A percentile compares a stretch with the other conserved stretches of the same genome.
phyloP scores from a whole-genome alignment of 1,284 basidiomycete genomes.

The Ganoderma multipileum region DNA sequence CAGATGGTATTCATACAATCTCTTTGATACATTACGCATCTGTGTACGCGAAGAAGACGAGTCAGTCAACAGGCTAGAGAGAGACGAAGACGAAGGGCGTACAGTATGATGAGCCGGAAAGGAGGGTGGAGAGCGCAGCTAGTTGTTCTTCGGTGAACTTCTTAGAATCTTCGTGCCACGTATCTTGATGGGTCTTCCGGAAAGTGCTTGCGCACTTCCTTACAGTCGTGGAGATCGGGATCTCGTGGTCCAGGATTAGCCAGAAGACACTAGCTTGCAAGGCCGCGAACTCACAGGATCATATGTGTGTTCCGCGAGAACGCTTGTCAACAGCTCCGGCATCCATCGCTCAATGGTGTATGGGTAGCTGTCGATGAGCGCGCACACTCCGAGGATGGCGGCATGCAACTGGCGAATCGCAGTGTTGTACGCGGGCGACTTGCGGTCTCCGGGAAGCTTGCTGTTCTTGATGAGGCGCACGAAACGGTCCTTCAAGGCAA shows the following conservation, averaged over 20 bases:
- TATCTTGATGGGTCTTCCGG: conserved; percentile 83
- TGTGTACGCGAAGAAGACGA: conserved; percentile 18
- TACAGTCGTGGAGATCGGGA: conserved; percentile 77
- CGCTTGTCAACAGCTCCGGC: conserved; percentile 73
- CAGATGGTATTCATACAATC: conserved; percentile 8
- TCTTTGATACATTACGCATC: conserved; percentile 41
- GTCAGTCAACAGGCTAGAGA: not conserved
- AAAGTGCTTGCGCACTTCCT: conserved; percentile 78
- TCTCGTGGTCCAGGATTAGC: conserved; percentile 43
- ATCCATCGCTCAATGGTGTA: conserved; percentile 90
- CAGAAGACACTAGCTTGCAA: not conserved
- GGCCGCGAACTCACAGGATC: conserved; percentile 60
- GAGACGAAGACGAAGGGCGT: conserved; percentile 34
- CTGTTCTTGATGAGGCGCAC: conserved; percentile 67
- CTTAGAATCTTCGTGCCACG: conserved; percentile 84
- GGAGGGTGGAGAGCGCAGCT: conserved; percentile 70
- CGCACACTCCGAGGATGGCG: conserved; percentile 81
- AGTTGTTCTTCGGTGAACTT: conserved; percentile 79
- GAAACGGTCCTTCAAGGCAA: conserved; percentile 78
- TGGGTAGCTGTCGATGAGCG: conserved; percentile 82
- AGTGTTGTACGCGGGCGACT: conserved; percentile 63
- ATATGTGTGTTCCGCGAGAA: conserved; percentile 82
- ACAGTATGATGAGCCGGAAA: conserved; percentile 81
- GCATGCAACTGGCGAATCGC: conserved; percentile 78
- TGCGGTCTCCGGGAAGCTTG: conserved; percentile 59